A percentile compares a stretch with the other conserved stretches of the same genome.
Conservation (phyloP, 2,329 filamentous ascomycete species). For the Aspergillus sp. region DNA sequence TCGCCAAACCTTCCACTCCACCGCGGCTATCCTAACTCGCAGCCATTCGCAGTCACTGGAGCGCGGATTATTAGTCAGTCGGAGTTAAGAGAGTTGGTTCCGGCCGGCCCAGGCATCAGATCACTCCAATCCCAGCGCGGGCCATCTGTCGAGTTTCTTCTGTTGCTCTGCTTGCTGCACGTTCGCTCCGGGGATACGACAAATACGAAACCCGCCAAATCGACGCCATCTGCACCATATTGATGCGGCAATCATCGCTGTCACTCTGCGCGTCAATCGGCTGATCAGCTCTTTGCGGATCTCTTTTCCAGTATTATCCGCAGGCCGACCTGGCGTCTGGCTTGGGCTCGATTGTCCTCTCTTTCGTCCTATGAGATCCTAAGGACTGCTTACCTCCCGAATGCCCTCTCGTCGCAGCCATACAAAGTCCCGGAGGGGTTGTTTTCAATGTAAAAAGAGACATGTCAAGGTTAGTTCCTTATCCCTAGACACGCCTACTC, state of each 20-base stretch:
- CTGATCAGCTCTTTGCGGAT: neutral
- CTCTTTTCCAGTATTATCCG: neutral
- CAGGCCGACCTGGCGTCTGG: neutral
- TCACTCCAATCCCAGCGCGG: neutral
- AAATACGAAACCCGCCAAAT: neutral
- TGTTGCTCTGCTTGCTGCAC: neutral
- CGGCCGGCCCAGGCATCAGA: neutral
- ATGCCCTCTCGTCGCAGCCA: conserved; percentile 37
- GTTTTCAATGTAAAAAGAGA: conserved; percentile 39
- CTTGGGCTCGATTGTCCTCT: neutral
- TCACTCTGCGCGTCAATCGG: neutral
- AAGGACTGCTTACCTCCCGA: neutral
- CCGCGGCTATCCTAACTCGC: neutral
- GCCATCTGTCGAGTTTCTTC: neutral
- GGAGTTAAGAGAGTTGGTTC: neutral
- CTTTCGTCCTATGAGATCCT: neutral
- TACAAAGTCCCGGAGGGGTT: conserved; percentile 42
- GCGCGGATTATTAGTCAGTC: neutral
- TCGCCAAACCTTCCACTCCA: too few relatives aligned
- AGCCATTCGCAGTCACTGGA: too few relatives aligned
- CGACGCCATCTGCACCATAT: neutral
- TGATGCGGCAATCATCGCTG: neutral
- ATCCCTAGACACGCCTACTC: neutral
- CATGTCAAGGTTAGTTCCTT: conserved; percentile 36
- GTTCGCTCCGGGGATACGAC: neutral